Conservation (phyloP, 345 rosid genomes). For the Jatropha curcas region DNA sequence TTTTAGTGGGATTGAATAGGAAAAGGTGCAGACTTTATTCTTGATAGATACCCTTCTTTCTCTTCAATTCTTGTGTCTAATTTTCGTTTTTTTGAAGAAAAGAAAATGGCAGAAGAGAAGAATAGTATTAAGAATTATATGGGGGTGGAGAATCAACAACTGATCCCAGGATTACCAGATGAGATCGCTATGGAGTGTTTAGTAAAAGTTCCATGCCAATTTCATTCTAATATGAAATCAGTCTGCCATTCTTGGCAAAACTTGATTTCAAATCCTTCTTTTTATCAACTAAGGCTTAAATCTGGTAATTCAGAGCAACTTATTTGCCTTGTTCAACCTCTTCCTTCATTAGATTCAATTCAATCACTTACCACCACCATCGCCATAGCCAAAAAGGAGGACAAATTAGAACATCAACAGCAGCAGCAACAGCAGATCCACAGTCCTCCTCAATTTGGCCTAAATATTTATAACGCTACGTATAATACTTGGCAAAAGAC, state of each 20-base stretch:
- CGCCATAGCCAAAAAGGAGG: constrained; percentile 8
- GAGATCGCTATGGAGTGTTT: constrained; percentile 54
- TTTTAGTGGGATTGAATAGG: no score
- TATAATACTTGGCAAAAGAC: constrained; percentile 39
- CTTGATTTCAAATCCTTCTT: constrained; percentile 39
- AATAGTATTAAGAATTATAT: no score
- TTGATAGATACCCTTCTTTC: no score
- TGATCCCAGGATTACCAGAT: constrained; percentile 54
- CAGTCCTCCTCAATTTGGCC: constrained; percentile 38
- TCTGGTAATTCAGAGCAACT: constrained; percentile 45
- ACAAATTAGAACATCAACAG: constrained; percentile 2
- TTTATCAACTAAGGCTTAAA: constrained; percentile 33
- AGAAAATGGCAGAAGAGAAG: neutral
- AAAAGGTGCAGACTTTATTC: no score
- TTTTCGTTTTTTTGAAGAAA: no score
- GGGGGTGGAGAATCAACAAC: neutral
- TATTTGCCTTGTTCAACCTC: constrained; percentile 52
- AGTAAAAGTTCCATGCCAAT: constrained; percentile 48
- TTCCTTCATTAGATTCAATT: neutral
- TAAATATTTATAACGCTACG: constrained; percentile 38
- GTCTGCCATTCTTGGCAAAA: constrained; percentile 46
- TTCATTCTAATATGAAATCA: constrained; percentile 42
- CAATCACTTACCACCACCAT: neutral
- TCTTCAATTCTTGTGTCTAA: no score
- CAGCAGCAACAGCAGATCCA: constrained; percentile 18